These are phyloP conservation scores for Aegilops longissima DNA, from an alignment of 176 grass and related monocot genomes.

Conservation along the genomic window DNA sequence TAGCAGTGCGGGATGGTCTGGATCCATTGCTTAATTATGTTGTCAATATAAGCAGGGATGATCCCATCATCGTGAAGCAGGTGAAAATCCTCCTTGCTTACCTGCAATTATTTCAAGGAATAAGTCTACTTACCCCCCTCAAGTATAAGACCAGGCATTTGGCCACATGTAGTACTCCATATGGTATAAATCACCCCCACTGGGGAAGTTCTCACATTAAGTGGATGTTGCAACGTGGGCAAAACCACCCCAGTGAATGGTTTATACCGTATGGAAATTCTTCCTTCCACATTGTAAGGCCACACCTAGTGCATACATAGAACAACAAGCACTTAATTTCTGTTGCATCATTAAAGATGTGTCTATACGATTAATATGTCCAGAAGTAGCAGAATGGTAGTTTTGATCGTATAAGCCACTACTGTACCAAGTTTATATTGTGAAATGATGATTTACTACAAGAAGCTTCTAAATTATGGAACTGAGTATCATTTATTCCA, in stretches of 20 bases:
- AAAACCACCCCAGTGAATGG: background rate
- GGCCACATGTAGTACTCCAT: background rate
- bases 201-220: too few relatives aligned
- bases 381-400: background rate
- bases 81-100: background rate
- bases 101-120: background rate
- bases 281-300: too few relatives aligned
- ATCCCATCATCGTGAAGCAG: conserved; percentile 5
- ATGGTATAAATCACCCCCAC: background rate
- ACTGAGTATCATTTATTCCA: background rate
- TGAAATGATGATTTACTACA: background rate
- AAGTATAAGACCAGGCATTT: background rate
- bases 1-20: background rate
- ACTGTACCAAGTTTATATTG: background rate
- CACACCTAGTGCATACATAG: background rate
- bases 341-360: background rate
- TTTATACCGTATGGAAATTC: too few relatives aligned
- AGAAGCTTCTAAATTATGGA: background rate
- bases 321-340: background rate
- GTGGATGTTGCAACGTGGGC: background rate
- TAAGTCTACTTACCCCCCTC: background rate
- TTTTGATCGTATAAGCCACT: background rate
- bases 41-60: background rate
- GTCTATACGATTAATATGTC: background rate
- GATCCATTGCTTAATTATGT: conserved; percentile 10